phyloP scores from a whole-genome alignment of 1,284 basidiomycete species.

The Microbotryum intermedium region DNA sequence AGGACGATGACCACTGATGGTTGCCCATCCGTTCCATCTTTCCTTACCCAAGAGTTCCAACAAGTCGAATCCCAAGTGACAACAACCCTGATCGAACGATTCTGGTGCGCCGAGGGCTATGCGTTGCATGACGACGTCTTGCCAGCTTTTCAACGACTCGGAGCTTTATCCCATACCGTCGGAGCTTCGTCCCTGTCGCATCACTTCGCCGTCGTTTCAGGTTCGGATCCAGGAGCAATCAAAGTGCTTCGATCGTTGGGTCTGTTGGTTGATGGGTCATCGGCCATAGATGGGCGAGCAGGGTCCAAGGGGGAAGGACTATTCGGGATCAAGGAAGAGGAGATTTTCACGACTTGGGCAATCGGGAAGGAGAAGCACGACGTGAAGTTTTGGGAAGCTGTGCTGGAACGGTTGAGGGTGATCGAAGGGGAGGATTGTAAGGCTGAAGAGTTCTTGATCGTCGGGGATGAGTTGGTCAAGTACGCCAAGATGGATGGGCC shows the following conservation, averaged over 20 bases:
- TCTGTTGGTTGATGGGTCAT: background rate
- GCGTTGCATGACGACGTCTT: conserved; percentile 22
- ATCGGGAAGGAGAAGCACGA: conserved; percentile 15
- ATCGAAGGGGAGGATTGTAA: background rate
- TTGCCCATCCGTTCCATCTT: background rate
- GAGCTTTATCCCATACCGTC: background rate
- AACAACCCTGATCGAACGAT: conserved; percentile 22
- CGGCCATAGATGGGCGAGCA: too few relatives aligned
- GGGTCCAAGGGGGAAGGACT: background rate
- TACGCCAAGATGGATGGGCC: background rate
- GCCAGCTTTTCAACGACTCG: conserved; percentile 13
- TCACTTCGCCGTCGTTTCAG: conserved; percentile 19
- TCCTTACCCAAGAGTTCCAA: conserved; percentile 5
- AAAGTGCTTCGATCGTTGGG: conserved; percentile 26
- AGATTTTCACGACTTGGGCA: conserved; percentile 23
- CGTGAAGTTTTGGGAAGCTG: conserved; percentile 14
- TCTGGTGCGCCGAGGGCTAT: conserved; percentile 28
- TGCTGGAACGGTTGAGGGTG: conserved; percentile 4
- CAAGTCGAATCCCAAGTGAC: background rate
- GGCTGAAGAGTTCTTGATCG: conserved; percentile 14
- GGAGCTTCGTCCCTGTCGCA: background rate
- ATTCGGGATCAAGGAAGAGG: conserved; percentile 3
- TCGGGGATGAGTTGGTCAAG: conserved; percentile 22
- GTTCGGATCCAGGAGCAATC: conserved; percentile 23
- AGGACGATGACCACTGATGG: background rate